Evolutionary conservation across 129 eudicot genomes (phyloP).

Genomic region (Oenanthe sinensis): DNA sequence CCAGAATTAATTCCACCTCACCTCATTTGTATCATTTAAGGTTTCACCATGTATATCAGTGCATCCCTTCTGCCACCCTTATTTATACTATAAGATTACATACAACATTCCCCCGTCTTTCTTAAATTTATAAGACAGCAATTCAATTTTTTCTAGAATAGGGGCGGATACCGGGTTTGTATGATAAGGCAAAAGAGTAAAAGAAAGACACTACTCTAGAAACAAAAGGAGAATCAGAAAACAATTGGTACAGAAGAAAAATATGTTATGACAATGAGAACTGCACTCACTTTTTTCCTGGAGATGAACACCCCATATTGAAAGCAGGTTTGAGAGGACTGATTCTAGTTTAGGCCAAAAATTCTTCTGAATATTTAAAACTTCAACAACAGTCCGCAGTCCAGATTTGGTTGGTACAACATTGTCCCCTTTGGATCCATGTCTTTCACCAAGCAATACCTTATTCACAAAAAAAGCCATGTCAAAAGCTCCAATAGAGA

Average conservation of each 20-base stretch:
- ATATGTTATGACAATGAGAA: slow-evolving; percentile 18
- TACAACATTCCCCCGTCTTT: background rate
- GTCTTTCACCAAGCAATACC: slow-evolving; percentile 89
- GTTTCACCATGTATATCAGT: background rate
- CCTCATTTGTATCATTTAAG: background rate
- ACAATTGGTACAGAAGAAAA: background rate
- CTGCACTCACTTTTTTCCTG: slow-evolving; percentile 61
- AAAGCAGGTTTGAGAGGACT: slow-evolving; percentile 36
- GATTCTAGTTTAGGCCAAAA: slow-evolving; percentile 65
- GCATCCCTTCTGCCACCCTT: background rate
- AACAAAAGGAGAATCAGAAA: background rate
- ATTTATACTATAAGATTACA: background rate
- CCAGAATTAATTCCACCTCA: background rate
- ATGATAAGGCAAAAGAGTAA: background rate
- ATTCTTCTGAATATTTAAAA: slow-evolving; percentile 56
- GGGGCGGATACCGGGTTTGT: background rate
- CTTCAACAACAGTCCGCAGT: slow-evolving; percentile 64
- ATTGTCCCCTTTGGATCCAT: slow-evolving; percentile 29
- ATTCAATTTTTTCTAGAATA: background rate
- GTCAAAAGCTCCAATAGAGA: background rate
- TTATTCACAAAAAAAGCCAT: slow-evolving; percentile 17
- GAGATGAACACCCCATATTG: slow-evolving; percentile 52
- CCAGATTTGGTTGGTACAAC: slow-evolving; percentile 61
- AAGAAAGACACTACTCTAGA: background rate
- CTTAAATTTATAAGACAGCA: background rate